Evolutionary conservation across 2,329 filamentous ascomycete genomes (phyloP).

Genomic region (Microsporum ferrugineum): DNA sequence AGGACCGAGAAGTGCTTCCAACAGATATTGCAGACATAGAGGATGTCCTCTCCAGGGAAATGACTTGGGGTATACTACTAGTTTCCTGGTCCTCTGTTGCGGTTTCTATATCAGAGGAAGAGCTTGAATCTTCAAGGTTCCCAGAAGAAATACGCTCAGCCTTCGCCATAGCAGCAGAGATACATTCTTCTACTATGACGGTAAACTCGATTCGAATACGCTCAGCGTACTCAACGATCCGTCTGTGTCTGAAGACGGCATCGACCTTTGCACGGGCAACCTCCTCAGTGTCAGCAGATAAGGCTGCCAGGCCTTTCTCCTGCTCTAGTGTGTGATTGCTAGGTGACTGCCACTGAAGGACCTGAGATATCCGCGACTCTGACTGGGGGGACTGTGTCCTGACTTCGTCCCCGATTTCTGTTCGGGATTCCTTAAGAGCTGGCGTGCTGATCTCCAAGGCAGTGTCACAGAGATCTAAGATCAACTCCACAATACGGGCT

Average conservation of each 20-base stretch:
- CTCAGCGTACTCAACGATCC: conserved; percentile 91
- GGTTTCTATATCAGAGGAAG: conserved; percentile 5
- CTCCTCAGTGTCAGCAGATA: conserved; percentile 84
- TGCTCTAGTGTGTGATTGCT: conserved; percentile 84
- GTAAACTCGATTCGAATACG: conserved; percentile 90
- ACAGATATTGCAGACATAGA: conserved; percentile 15
- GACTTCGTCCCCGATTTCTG: conserved; percentile 57
- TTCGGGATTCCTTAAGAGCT: conserved; percentile 72
- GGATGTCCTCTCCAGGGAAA: conserved; percentile 39
- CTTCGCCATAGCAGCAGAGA: conserved; percentile 81
- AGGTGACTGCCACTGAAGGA: conserved; percentile 92
- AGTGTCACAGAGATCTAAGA: conserved; percentile 92
- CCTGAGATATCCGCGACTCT: conserved; percentile 85
- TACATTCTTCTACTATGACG: conserved; percentile 86
- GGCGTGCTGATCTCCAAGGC: conserved; percentile 90
- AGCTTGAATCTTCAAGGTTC: conserved; percentile 63
- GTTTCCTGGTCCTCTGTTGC: neutral
- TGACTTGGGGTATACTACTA: conserved; percentile 27
- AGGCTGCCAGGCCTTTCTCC: conserved; percentile 72
- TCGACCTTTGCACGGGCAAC: conserved; percentile 83
- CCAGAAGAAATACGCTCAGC: conserved; percentile 79
- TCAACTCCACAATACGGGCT: conserved; percentile 83
- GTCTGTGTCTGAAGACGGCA: conserved; percentile 78
- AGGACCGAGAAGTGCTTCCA: conserved; percentile 19
- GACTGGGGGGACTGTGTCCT: conserved; percentile 92